These are phyloP conservation scores for Mortierella antarctica DNA, from an alignment of 192 early-diverging fungal species.

Conservation along the genomic window DNA sequence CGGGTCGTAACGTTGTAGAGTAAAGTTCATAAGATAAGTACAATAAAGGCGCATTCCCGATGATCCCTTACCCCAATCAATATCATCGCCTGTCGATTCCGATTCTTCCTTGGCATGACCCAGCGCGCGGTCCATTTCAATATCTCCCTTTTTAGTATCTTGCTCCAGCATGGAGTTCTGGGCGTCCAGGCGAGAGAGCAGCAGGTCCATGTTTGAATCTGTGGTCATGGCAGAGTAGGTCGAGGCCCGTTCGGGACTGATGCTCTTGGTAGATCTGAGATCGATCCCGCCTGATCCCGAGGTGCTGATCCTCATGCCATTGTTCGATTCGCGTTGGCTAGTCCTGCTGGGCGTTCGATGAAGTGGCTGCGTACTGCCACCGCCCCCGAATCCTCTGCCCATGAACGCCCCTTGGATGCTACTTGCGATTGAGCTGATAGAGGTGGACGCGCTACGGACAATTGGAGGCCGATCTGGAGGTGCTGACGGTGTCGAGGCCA, in stretches of 20 bases:
- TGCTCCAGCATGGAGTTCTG: constrained; percentile 70
- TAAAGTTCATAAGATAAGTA: too few relatives aligned
- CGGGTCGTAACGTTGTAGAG: too few relatives aligned
- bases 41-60: not conserved
- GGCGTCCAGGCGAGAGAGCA: constrained; percentile 72
- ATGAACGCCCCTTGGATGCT: constrained; percentile 39
- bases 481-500: not conserved
- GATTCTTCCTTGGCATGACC: constrained; percentile 55
- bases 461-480: not conserved
- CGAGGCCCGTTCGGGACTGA: constrained; percentile 42
- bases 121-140: constrained; percentile 54
- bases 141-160: constrained; percentile 62
- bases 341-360: constrained; percentile 31
- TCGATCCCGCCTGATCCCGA: constrained; percentile 4
- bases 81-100: constrained; percentile 40
- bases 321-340: constrained; percentile 16
- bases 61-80: constrained; percentile 82
- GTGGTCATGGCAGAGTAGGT: constrained; percentile 51
- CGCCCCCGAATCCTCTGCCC: constrained; percentile 35
- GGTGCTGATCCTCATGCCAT: constrained; percentile 25
- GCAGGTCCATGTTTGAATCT: constrained; percentile 66
- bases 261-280: constrained; percentile 16
- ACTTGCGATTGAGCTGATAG: constrained; percentile 48
- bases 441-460: constrained; percentile 1
- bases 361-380: not conserved